Evolutionary conservation across 352 stramenopile species (phyloP), one percentile per base, ranked within the genome.

Genomic region (Elongisporangium anandrum): DNA sequence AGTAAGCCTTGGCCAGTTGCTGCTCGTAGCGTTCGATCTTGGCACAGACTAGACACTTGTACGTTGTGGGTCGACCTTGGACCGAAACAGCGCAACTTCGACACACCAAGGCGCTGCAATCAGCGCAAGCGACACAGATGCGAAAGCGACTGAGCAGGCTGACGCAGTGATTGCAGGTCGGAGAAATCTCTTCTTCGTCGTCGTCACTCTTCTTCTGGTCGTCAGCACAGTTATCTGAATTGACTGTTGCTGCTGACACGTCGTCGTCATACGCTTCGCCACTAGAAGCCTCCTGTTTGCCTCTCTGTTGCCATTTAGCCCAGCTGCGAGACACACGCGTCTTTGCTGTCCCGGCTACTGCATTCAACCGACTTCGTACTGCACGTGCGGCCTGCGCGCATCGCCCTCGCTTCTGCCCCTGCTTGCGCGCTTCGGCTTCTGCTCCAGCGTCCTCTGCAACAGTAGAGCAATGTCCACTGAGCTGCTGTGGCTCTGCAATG

Each of bases 1-100:
- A 72, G 49, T 61, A 72, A 9, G 58, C 50, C 26, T 60, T 63
- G 16, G 62, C 21, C 0, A 72, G 58, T 22, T 66, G 62, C 3
- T 24, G 19, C 29, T 72, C 62, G 45, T 65, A 67, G 15, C 22
- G 54, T 1, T 39, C 50, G 6, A 62, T 57, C 53, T 66, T 69
- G 29, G 17, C 49, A 52, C 65, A 72, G 8, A 66, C n/a, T 3
- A 54, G 34, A 22, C 65, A 72, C n/a, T 52, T 52, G 9, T 16
- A 51, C 59, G 38, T 61, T n/a, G 39, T 16, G 4, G 47, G 49
- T 29, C 52, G 12, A 8, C 5, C 19, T 34, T 23, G 15, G 21
- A 41, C 10, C 9, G 39, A 2, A 12, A 47, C 16, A 16, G 49
- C 16, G 12, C 57, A 63, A 16, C 34, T 17, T 10, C 21, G 5